A percentile compares a stretch with the other conserved stretches of the same genome.
These are phyloP conservation scores for Zygosaccharomyces sapae DNA, from an alignment of 1,139 yeast species.

Conservation along the genomic window DNA sequence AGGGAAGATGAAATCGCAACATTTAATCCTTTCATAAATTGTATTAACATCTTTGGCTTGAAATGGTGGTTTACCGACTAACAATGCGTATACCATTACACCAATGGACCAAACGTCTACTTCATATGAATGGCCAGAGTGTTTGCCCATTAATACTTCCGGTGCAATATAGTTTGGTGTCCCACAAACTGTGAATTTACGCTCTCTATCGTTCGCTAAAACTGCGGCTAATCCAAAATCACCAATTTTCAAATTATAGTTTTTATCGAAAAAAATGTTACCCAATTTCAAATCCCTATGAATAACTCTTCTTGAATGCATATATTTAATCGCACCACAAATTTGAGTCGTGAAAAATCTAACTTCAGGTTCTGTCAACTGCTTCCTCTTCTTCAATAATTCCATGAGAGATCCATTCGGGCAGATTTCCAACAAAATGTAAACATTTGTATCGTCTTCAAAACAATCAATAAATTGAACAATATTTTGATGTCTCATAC, in stretches of 20 bases:
- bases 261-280: conserved; percentile 85
- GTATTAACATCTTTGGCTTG: conserved; percentile 93
- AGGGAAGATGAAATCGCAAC: conserved; percentile 79
- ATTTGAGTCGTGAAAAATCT: conserved; percentile 87
- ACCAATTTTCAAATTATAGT: conserved; percentile 90
- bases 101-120: conserved; percentile 98
- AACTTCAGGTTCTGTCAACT: conserved; percentile 86
- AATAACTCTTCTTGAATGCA: conserved; percentile 89
- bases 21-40: conserved; percentile 87
- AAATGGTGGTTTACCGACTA: conserved; percentile 93
- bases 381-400: conserved; percentile 74
- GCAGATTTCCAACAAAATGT: conserved; percentile 88
- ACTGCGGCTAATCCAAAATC: conserved; percentile 96
- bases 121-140: conserved; percentile 85
- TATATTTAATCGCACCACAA: conserved; percentile 86
- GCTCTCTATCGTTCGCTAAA: conserved; percentile 61
- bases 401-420: conserved; percentile 93
- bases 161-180: conserved; percentile 98
- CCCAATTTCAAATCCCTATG: conserved; percentile 95
- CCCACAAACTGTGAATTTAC: conserved; percentile 92
- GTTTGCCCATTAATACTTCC: conserved; percentile 86
- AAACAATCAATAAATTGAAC: conserved; percentile 92
- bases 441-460: conserved; percentile 91
- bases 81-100: conserved; percentile 86
- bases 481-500: conserved; percentile 81